Conservation (phyloP, 352 stramenopile species). For the Globisporangium iwayamae region DNA sequence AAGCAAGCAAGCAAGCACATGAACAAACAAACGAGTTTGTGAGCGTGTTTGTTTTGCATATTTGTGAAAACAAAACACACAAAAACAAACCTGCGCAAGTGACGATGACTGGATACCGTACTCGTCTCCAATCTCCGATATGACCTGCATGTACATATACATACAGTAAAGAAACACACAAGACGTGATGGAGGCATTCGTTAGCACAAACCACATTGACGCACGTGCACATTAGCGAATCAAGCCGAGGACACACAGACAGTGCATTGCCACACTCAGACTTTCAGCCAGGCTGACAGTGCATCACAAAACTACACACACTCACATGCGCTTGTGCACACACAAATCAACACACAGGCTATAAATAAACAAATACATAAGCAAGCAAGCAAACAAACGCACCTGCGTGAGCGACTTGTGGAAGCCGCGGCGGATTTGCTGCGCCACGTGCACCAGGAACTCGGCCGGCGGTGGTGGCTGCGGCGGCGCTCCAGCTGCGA, state of each 20-base stretch:
- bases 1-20: conserved; percentile 3
- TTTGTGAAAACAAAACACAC: background rate
- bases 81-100: conserved; percentile 17
- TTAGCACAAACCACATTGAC: background rate
- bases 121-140: conserved; percentile 20
- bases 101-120: conserved; percentile 15
- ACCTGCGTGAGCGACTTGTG: conserved; percentile 25
- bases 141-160: conserved; percentile 11
- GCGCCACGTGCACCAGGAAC: conserved; percentile 22
- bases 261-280: conserved; percentile 6
- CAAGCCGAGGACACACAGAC: conserved; percentile 7
- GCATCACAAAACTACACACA: background rate
- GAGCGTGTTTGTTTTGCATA: background rate
- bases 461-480: conserved; percentile 8
- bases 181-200: background rate
- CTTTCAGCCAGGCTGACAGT: background rate
- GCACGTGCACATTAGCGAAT: conserved; percentile 1
- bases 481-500: background rate
- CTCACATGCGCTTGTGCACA: background rate
- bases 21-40: background rate
- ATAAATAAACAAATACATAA: background rate
- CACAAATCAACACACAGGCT: background rate
- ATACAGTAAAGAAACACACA: background rate
- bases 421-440: conserved; percentile 23
- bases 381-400: background rate